Base-by-base conservation (phyloP, 208 protist genomes). In the Crithidia sp. region DNA sequence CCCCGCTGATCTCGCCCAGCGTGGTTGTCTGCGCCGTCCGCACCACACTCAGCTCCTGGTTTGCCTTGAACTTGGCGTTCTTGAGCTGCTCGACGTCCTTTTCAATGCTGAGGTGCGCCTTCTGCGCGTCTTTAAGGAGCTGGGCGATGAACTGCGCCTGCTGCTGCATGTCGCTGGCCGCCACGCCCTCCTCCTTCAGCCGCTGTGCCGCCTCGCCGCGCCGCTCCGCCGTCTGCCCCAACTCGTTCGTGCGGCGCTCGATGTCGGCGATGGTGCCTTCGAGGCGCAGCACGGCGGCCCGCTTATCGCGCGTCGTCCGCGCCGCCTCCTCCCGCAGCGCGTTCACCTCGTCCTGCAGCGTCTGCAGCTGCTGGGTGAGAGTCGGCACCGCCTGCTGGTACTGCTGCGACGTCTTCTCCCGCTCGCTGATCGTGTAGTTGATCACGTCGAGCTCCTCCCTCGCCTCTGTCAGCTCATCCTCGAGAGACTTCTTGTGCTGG, bases 21-120 rank as follows among this genome's bases (percentile, higher is more conserved):
- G 82, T 53, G 17, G 82, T 83, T 47, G 82, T 82, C 83, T 98
- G 93, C 37, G 59, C 40, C 28, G 87, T 64, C 10, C 82, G 69
- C 47, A 91, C 72, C n/a, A 75, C 83, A 58, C 85, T 85, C 36
- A 98, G 85, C 37, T 82, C 88, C 82, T 97, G 90, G 56, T 94
- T 94, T 53, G 88, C 72, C 43, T 85, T 83, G 83, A 96, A 98
- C 57, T 83, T 73, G 39, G 90, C 62, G 19, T 85, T 83, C 77
- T 98, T 96, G 17, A 98, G 77, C 39, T 85, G 72, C 53, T 94
- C 79, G 54, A 97, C 66, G 71, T 97, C 95, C 69, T 87, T 82
- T 16, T 89, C 84, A 7, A 95, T 40, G 17, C 45, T 73, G 50
- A 88, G 74, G 45, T 85, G 63, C 12, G 89, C 72, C 65, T 67